Evolutionary conservation across 2,329 filamentous ascomycete genomes (phyloP), one percentile per base, ranked within the genome.

Genomic region (Fonsecaea erecta): DNA sequence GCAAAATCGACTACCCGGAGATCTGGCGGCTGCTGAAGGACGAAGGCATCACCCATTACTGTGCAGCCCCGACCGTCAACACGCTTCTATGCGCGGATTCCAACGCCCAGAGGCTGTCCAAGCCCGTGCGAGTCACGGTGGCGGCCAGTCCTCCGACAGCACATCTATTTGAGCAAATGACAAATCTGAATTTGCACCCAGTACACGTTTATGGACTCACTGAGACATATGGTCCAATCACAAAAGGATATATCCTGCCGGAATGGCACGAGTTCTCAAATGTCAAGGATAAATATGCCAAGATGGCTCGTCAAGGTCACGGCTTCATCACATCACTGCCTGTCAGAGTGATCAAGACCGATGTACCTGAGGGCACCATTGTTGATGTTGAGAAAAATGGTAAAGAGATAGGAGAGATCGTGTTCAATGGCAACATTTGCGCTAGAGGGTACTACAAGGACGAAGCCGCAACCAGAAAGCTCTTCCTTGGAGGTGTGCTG

Each of bases 151-250:
- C 95, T 3, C 95, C 95, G 0, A 93, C 91, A 0, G 90, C 90
- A 1, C 90, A 95, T 77, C 85, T 99, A 1, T 97, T 99, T 75
- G 90, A 97, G 79, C 89, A 93, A 75, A 99, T 99, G 95, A 90
- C 89, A 64, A 80, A 81, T 3, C 81, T 98, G 7, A 99, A 99
- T 74, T 84, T 99, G 7, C 85, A 89, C 24, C 95, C 95, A 0
- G 92, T 97, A 0, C 95, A 99, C 75, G 93, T 96, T 7, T 99
- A 99, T 76, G 95, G 95, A 43, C 74, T 89, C 72, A 89, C 87
- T 1, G 88, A 98, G 80, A 98, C 94, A 0, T 98, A 98, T 73
- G 95, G 95, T 0, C 95, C 95, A 9, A 94, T 97, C 66, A 98
- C 93, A 1, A 97, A 96, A 76, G 92, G 93, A 9, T 99, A 99